Conservation (phyloP, 805 yeast genomes). For the Candida maltosa region DNA sequence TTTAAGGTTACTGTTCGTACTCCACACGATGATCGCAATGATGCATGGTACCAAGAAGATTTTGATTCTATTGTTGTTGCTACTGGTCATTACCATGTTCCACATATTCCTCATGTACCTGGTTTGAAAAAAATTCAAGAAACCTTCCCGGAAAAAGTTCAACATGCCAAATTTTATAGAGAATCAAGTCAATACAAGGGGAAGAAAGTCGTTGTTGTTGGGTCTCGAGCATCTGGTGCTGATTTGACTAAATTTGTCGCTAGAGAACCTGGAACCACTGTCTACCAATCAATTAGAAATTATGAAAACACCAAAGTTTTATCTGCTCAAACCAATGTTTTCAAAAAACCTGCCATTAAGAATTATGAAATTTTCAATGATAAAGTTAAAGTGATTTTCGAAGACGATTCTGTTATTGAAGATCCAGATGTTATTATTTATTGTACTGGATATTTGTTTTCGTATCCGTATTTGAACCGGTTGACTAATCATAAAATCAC, state of each 20-base stretch:
- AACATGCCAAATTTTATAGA: slow-evolving; percentile 46
- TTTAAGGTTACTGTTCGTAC: slow-evolving; percentile 19
- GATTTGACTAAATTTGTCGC: slow-evolving; percentile 28
- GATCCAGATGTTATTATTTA: slow-evolving; percentile 59
- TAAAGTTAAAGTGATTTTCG: slow-evolving; percentile 37
- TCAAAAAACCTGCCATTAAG: slow-evolving; percentile 21
- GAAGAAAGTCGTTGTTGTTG: slow-evolving; percentile 26
- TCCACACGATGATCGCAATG: slow-evolving; percentile 14
- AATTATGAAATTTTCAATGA: slow-evolving; percentile 23
- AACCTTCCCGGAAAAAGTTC: slow-evolving; percentile 25
- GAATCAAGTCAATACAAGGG: slow-evolving; percentile 26
- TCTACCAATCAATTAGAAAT: slow-evolving; percentile 28
- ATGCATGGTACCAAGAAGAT: slow-evolving; percentile 33
- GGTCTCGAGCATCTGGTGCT: slow-evolving; percentile 20
- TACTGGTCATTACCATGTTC: slow-evolving; percentile 47
- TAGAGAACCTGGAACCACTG: slow-evolving; percentile 14
- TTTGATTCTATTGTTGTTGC: slow-evolving; percentile 45
- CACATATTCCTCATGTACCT: slow-evolving; percentile 40
- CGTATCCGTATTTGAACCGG: slow-evolving; percentile 54
- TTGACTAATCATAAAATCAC: slow-evolving; percentile 30
- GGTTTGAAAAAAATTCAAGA: slow-evolving; percentile 36
- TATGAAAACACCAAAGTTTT: slow-evolving; percentile 4
- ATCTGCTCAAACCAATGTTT: slow-evolving; percentile 12
- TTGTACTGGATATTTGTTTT: slow-evolving; percentile 73
- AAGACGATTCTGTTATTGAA: slow-evolving; percentile 43